phyloP scores from a whole-genome alignment of 768 basidiomycete genomes.

The Lentinula sp. region DNA sequence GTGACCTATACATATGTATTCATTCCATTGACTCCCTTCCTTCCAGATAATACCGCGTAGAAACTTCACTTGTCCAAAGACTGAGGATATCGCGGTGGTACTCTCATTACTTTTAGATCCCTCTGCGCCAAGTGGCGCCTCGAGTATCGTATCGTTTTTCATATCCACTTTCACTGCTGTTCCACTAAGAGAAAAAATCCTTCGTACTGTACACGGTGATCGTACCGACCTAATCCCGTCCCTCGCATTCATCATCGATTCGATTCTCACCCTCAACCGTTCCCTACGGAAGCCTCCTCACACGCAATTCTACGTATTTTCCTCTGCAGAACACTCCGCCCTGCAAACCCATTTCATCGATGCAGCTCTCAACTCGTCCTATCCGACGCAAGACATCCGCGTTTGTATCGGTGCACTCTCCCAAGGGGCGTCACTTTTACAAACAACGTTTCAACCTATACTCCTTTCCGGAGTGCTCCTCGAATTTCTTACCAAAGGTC shows the following conservation, averaged over 20 bases:
- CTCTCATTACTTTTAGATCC: slow-evolving; percentile 39
- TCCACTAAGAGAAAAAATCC: slow-evolving; percentile 11
- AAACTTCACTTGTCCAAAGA: slow-evolving; percentile 37
- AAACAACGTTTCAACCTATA: slow-evolving; percentile 42
- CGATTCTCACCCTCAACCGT: slow-evolving; percentile 20
- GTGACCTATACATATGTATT: background rate
- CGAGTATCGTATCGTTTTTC: slow-evolving; percentile 29
- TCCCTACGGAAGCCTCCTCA: slow-evolving; percentile 16
- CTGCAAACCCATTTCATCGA: slow-evolving; percentile 37
- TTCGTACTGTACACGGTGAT: slow-evolving; percentile 18
- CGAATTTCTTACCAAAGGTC: slow-evolving; percentile 32
- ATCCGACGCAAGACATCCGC: slow-evolving; percentile 26
- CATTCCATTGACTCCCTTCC: background rate
- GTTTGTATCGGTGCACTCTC: slow-evolving; percentile 45
- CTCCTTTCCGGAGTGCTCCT: slow-evolving; percentile 39
- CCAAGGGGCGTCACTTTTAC: slow-evolving; percentile 41
- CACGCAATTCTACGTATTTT: slow-evolving; percentile 46
- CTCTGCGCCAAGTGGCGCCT: slow-evolving; percentile 18
- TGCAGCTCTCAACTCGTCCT: slow-evolving; percentile 29
- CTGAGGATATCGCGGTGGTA: slow-evolving; percentile 40
- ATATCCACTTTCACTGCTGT: slow-evolving; percentile 24
- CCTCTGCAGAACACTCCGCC: slow-evolving; percentile 28
- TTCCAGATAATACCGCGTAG: slow-evolving; percentile 33
- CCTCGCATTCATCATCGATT: slow-evolving; percentile 29
- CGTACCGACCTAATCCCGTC: slow-evolving; percentile 26